These are phyloP conservation scores for Gypsophila paniculata DNA, from an alignment of 179 eudicot genomes.

Conservation along the genomic window DNA sequence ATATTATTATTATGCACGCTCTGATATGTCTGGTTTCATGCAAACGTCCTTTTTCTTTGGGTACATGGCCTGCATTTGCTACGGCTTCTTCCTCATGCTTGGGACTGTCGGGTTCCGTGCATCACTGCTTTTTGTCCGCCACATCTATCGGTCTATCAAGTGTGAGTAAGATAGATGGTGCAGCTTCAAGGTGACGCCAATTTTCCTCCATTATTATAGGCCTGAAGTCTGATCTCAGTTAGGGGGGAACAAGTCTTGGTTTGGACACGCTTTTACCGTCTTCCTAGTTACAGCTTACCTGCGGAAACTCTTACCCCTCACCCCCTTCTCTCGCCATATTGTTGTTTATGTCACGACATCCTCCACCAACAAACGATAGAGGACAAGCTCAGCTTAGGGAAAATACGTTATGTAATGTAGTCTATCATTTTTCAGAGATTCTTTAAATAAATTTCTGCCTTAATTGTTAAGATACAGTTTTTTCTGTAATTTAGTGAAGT, in stretches of 20 bases:
- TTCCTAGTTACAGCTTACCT: conserved; percentile 22
- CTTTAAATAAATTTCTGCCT: conserved; percentile 18
- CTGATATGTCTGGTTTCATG: conserved; percentile 49
- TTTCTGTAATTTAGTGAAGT: not conserved
- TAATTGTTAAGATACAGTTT: not conserved
- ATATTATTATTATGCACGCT: conserved; percentile 43
- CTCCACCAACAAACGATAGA: not conserved
- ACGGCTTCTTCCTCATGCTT: conserved; percentile 51
- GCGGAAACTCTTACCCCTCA: conserved; percentile 4
- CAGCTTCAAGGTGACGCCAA: conserved; percentile 10
- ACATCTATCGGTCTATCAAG: conserved; percentile 42
- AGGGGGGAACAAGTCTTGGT: conserved; percentile 12
- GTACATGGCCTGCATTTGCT: conserved; percentile 52
- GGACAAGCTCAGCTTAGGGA: conserved; percentile 4
- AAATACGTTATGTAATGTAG: conserved; percentile 21
- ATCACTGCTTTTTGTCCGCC: conserved; percentile 43
- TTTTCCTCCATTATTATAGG: conserved; percentile 12
- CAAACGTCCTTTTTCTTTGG: conserved; percentile 52
- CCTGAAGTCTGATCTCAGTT: conserved; percentile 9
- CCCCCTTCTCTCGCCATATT: not conserved
- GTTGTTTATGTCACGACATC: conserved; percentile 2
- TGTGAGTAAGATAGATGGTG: conserved; percentile 37
- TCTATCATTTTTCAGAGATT: conserved; percentile 19
- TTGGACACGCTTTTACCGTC: not conserved
- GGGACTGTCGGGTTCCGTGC: conserved; percentile 53